A percentile compares a stretch with the other conserved stretches of the same genome.
Evolutionary conservation across 768 basidiomycete species (phyloP).

Genomic region (Termitomyces eurrhizus): DNA sequence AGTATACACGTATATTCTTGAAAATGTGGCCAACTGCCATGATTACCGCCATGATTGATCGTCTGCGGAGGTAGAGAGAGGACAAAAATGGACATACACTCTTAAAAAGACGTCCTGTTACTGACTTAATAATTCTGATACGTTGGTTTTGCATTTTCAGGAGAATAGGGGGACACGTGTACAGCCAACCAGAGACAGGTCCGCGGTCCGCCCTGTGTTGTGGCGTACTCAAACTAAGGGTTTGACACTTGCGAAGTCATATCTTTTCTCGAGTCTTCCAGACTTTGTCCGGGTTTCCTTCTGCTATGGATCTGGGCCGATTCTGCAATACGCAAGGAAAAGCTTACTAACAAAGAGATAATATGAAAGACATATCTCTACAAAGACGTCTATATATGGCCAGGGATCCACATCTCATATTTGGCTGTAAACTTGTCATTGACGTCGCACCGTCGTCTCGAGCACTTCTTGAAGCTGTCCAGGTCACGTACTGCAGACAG

Average conservation of each 20-base stretch:
- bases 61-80: background rate
- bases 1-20: slow-evolving; percentile 66
- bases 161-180: background rate
- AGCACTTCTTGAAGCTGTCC: no score
- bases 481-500: no score
- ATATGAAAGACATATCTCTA: background rate
- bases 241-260: background rate
- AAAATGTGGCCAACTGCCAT: slow-evolving; percentile 19
- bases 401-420: no score
- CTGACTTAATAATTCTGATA: background rate
- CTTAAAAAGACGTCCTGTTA: background rate
- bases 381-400: no score
- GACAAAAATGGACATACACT: background rate
- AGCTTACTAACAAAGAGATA: background rate
- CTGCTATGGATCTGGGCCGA: background rate
- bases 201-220: background rate
- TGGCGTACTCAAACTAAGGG: background rate
- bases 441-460: no score
- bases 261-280: background rate
- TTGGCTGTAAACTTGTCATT: no score
- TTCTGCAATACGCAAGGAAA: background rate
- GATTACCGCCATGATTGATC: no score
- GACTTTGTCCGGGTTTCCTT: background rate
- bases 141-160: background rate
- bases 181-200: background rate